Conservation (phyloP, 805 yeast species). For the Cyberlindnera bimundalis region DNA sequence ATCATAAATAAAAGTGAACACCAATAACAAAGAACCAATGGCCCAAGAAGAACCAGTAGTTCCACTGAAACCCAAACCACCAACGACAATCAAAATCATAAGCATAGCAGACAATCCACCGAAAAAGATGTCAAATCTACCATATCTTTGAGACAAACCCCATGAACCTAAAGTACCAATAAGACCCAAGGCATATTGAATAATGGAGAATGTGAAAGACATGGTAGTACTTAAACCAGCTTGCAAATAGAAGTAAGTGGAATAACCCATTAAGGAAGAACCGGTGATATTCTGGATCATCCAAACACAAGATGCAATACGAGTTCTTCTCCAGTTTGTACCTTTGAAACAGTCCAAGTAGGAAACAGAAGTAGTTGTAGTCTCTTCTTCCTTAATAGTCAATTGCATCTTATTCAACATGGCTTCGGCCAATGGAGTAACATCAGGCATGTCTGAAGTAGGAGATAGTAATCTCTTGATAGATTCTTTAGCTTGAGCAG, state of each 20-base stretch:
- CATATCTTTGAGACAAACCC: conserved; percentile 30
- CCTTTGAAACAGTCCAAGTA: conserved; percentile 44
- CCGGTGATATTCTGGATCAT: conserved; percentile 45
- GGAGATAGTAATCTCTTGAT: conserved; percentile 24
- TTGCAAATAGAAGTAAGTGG: conserved; percentile 46
- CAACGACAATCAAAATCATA: conserved; percentile 24
- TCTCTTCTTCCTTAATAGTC: conserved; percentile 29
- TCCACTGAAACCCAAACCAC: conserved; percentile 26
- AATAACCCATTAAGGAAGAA: conserved; percentile 41
- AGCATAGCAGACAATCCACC: conserved; percentile 24
- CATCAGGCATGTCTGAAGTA: conserved; percentile 15
- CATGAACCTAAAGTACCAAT: conserved; percentile 32
- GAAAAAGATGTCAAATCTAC: conserved; percentile 29
- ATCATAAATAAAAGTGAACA: conserved; percentile 35
- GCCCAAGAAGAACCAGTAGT: conserved; percentile 23
- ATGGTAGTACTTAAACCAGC: conserved; percentile 43
- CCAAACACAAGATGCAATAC: conserved; percentile 37
- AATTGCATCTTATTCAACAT: conserved; percentile 33
- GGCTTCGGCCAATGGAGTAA: conserved; percentile 27
- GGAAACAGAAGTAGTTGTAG: conserved; percentile 26
- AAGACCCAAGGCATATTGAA: conserved; percentile 34
- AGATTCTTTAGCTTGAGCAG: conserved; percentile 33
- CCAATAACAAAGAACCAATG: conserved; percentile 29
- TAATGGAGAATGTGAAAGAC: conserved; percentile 39
- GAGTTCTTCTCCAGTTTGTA: conserved; percentile 43